Conservation (phyloP, 225 moss, liverwort and hornwort genomes). For the Asterella californica region DNA sequence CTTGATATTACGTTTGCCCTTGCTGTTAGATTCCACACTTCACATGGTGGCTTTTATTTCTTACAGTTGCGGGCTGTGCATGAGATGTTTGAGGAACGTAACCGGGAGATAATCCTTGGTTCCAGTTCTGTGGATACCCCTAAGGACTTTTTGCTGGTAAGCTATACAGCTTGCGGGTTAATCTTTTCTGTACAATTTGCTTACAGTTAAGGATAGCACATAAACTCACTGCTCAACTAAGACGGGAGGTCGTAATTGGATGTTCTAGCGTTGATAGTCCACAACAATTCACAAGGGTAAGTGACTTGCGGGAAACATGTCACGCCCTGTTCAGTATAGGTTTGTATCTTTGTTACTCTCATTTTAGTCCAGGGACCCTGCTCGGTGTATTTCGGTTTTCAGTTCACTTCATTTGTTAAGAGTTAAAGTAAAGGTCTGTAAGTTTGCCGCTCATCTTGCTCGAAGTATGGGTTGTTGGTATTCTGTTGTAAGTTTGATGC, state of each 20-base stretch:
- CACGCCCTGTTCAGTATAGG: background rate
- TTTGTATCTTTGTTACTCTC: background rate
- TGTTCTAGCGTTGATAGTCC: constrained; percentile 82
- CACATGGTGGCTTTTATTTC: constrained; percentile 21
- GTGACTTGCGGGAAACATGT: background rate
- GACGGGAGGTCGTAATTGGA: constrained; percentile 88
- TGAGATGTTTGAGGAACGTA: constrained; percentile 41
- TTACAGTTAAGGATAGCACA: constrained; percentile 90
- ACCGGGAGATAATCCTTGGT: constrained; percentile 46
- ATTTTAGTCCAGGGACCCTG: background rate
- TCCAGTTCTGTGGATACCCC: constrained; percentile 41
- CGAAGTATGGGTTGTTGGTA: background rate
- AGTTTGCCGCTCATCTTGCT: background rate
- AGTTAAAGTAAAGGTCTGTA: too few relatives aligned
- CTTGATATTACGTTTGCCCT: background rate
- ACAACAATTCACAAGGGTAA: constrained; percentile 80
- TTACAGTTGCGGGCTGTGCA: constrained; percentile 49
- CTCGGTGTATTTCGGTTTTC: background rate
- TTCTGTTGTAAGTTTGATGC: background rate
- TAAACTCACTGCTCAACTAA: constrained; percentile 78
- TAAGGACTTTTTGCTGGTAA: constrained; percentile 44
- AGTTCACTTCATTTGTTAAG: too few relatives aligned
- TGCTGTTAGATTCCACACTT: constrained; percentile 5
- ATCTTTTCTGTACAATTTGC: constrained; percentile 29
- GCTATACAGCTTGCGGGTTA: constrained; percentile 12